Conservation (phyloP, 352 stramenopile genomes). For the Phytophthora pini region DNA sequence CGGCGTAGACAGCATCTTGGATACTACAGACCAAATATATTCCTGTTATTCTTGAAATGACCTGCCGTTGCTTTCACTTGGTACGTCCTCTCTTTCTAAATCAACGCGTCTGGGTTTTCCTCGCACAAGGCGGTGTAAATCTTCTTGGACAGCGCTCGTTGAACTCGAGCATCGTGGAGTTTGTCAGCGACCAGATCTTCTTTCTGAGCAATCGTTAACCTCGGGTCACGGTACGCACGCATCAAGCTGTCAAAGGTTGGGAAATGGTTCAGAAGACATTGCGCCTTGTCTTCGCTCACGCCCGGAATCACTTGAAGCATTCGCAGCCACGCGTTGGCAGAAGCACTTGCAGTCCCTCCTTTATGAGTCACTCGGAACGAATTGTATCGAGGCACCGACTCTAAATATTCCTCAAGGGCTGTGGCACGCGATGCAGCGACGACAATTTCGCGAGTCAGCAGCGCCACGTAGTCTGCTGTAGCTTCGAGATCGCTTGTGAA, state of each 20-base stretch:
- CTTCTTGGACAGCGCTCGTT: slow-evolving; percentile 56
- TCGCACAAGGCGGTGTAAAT: slow-evolving; percentile 68
- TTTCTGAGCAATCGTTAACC: slow-evolving; percentile 42
- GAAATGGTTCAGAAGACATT: slow-evolving; percentile 68
- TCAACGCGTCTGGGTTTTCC: slow-evolving; percentile 38
- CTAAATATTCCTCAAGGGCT: slow-evolving; percentile 59
- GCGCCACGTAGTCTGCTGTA: slow-evolving; percentile 57
- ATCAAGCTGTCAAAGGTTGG: slow-evolving; percentile 65
- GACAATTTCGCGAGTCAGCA: slow-evolving; percentile 65
- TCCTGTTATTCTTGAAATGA: too few relatives aligned
- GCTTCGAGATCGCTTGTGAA: slow-evolving; percentile 66
- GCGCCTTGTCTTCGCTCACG: slow-evolving; percentile 75
- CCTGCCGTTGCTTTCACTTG: background rate
- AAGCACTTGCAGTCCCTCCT: slow-evolving; percentile 52
- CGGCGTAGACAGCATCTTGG: slow-evolving; percentile 10
- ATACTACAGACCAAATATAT: background rate
- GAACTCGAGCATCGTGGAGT: slow-evolving; percentile 44
- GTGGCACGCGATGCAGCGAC: slow-evolving; percentile 47
- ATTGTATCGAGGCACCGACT: slow-evolving; percentile 60
- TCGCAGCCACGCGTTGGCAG: slow-evolving; percentile 73
- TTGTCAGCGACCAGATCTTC: slow-evolving; percentile 66
- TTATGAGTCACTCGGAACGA: slow-evolving; percentile 60
- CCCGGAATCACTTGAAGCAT: slow-evolving; percentile 83
- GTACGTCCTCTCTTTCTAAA: slow-evolving; percentile 20
- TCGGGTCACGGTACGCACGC: slow-evolving; percentile 52